Base-by-base conservation (phyloP, 1,284 basidiomycete species). In the Heterobasidion parviporum region DNA sequence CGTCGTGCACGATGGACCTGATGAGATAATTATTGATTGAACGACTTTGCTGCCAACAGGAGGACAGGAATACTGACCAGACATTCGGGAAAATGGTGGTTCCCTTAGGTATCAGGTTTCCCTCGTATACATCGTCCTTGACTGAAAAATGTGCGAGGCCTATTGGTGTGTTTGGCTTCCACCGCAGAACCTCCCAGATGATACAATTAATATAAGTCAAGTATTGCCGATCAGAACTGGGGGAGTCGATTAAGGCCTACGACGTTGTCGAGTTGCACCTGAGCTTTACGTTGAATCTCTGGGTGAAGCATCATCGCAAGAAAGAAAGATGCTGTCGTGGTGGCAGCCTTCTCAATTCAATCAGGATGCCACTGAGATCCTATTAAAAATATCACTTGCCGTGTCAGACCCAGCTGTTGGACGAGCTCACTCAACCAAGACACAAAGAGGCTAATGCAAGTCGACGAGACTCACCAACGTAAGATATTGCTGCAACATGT, bases 41-140 rank as follows among this genome's bases (percentile, higher is more conserved):
- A 2, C 18, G 18, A 18, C 12, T 43, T 43, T 16, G 3, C 14
- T 34, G 10, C 14, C 2, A 18, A 2, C 15, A 36, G 5, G 15
- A 34, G 18, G 12, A 10, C 14, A n/a, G 12, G 47, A 45, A 59
- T 18, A 67, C 61, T 51, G 36, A 69, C 71, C 75, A 78, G 16
- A 73, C 65, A 57, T 79, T 79, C 4, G 74, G 69, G 18, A 78
- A 60, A 33, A 76, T 62, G 15, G 70, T 67, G 8, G 48, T 73
- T 10, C 74, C 76, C 56, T 70, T 70, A 5, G 75, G 75, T 50
- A 79, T 74, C 45, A 65, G 65, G 60, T 73, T 75, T 10, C 75
- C 76, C 34, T 65, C 56, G 56, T 78, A 77, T 45, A 69, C 70
- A 53, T 78, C 74, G 45, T 77, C 71, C 52, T 72, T 62, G 1